These are phyloP conservation scores for Geotrichum klebahnii DNA, from an alignment of 1,139 yeast species.

Conservation along the genomic window DNA sequence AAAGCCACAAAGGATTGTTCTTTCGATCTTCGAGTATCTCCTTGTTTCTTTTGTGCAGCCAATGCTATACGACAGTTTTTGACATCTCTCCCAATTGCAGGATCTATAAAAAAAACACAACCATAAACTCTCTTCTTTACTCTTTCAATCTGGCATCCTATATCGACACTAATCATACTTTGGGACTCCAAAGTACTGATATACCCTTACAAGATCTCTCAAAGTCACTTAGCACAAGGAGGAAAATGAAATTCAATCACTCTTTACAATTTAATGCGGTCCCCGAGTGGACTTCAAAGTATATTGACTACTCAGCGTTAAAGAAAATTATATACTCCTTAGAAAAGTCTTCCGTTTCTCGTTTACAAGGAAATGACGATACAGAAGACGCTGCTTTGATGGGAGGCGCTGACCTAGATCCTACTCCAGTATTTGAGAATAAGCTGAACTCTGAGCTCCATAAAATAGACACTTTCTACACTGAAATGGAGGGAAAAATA, in stretches of 20 bases:
- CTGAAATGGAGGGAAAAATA: constrained; percentile 48
- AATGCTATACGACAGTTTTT: no score
- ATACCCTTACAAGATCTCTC: constrained; percentile 10
- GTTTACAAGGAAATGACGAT: constrained; percentile 30
- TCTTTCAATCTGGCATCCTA: background rate
- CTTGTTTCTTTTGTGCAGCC: no score
- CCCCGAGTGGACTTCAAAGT: constrained; percentile 72
- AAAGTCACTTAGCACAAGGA: background rate
- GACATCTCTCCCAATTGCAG: background rate
- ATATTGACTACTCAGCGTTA: constrained; percentile 60
- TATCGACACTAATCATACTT: background rate
- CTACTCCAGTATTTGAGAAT: constrained; percentile 48
- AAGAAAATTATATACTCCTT: constrained; percentile 55
- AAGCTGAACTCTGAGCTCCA: constrained; percentile 54
- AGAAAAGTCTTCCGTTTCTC: constrained; percentile 38
- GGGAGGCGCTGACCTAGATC: constrained; percentile 41
- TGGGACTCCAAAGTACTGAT: constrained; percentile 4
- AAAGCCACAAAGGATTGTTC: no score
- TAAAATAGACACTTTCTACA: constrained; percentile 56
- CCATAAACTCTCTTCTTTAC: background rate
- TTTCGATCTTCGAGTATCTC: no score
- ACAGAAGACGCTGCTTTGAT: constrained; percentile 41
- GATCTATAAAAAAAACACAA: background rate
- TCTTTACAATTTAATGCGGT: constrained; percentile 74
- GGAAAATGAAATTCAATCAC: constrained; percentile 64